Conservation (phyloP, 441 rosid species). For the Gossypium schwendimanii region DNA sequence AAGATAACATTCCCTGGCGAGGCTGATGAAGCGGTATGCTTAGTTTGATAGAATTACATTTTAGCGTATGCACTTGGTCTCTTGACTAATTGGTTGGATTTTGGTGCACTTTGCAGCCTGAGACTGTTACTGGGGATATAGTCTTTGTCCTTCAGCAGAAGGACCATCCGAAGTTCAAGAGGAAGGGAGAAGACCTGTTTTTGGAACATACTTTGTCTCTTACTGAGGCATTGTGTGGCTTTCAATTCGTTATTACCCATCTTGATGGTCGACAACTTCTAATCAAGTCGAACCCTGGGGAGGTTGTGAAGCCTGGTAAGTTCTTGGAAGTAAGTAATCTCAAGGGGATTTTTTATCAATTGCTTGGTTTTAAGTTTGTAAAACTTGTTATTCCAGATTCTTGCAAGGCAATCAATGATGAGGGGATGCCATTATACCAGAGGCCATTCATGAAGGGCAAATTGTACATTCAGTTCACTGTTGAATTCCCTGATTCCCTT, state of each 20-base stretch:
- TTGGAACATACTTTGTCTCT: conserved; percentile 59
- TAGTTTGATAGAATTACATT: not conserved
- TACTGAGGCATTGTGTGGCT: conserved; percentile 71
- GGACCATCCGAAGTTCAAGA: conserved; percentile 71
- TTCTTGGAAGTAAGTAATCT: not conserved
- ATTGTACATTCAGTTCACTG: conserved; percentile 62
- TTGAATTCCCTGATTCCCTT: conserved; percentile 70
- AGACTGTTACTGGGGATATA: conserved; percentile 63
- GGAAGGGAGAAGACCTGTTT: conserved; percentile 67
- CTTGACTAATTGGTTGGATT: not conserved
- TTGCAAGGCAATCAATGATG: conserved; percentile 59
- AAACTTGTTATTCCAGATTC: conserved; percentile 37
- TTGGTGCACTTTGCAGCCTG: conserved; percentile 49
- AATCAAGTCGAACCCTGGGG: conserved; percentile 63
- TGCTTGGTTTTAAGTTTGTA: not conserved
- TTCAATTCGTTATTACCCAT: conserved; percentile 59
- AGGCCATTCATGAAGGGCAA: conserved; percentile 76
- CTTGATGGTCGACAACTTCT: conserved; percentile 73
- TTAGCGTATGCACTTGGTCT: not conserved
- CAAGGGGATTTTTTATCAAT: not conserved
- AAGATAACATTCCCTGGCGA: conserved; percentile 76
- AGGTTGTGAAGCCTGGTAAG: conserved; percentile 71
- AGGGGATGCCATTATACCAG: conserved; percentile 74
- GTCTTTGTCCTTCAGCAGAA: conserved; percentile 75
- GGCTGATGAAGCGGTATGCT: conserved; percentile 76